A percentile compares a stretch with the other conserved stretches of the same genome.
phyloP scores from a whole-genome alignment of 371 early-diverging fungal genomes.

The Chytridium lagenaria region DNA sequence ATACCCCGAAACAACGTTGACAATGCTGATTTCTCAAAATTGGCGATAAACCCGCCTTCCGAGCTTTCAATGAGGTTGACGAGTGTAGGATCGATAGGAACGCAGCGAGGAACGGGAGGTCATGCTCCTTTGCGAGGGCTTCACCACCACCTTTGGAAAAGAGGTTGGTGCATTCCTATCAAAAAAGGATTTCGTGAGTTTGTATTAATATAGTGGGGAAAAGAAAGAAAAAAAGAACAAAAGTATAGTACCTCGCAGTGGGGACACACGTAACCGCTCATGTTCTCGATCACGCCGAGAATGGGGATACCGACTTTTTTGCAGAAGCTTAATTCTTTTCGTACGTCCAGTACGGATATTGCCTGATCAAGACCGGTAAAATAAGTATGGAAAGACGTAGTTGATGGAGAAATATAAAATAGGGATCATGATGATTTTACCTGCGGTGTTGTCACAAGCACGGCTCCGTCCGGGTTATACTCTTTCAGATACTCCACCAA shows the following conservation, averaged over 20 bases:
- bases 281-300: slow-evolving; percentile 98
- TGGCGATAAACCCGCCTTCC: neutral
- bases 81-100: slow-evolving; percentile 86
- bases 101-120: slow-evolving; percentile 75
- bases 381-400: neutral
- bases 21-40: slow-evolving; percentile 64
- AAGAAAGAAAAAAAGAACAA: slow-evolving; percentile 12
- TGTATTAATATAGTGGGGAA: neutral
- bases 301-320: slow-evolving; percentile 88
- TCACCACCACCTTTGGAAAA: slow-evolving; percentile 95
- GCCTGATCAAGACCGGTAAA: slow-evolving; percentile 74
- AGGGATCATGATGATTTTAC: slow-evolving; percentile 1
- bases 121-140: slow-evolving; percentile 80
- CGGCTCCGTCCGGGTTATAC: slow-evolving; percentile 82
- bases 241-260: slow-evolving; percentile 80
- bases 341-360: slow-evolving; percentile 94
- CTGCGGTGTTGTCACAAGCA: slow-evolving; percentile 95
- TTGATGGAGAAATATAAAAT: neutral
- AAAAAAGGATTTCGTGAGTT: neutral
- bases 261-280: slow-evolving; percentile 97
- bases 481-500: slow-evolving; percentile 81
- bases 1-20: slow-evolving; percentile 68
- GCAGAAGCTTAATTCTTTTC: slow-evolving; percentile 96
- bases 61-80: slow-evolving; percentile 68
- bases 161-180: slow-evolving; percentile 85